These are phyloP conservation scores for Sanguinoderma infundibulare DNA, from an alignment of 1,284 basidiomycete genomes.

Conservation along the genomic window DNA sequence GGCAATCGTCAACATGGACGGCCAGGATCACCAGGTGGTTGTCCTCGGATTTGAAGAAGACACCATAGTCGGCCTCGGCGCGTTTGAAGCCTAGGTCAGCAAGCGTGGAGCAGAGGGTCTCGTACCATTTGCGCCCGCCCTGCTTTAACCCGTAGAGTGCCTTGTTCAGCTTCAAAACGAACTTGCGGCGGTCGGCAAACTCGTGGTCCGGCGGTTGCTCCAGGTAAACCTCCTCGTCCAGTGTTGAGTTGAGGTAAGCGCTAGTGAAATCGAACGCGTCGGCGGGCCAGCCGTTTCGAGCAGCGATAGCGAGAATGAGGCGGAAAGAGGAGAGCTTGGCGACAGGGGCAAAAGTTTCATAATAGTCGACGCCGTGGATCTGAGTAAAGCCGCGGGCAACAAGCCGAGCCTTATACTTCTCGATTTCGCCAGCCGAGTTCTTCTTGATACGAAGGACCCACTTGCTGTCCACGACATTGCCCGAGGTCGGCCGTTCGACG, in stretches of 20 bases:
- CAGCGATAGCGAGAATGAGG: constrained; percentile 35
- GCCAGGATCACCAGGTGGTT: constrained; percentile 23
- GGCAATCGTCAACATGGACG: constrained; percentile 38
- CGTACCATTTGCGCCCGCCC: constrained; percentile 26
- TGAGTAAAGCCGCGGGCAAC: constrained; percentile 48
- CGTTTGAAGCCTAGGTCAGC: constrained; percentile 23
- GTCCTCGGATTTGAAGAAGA: constrained; percentile 18
- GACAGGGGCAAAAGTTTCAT: constrained; percentile 38
- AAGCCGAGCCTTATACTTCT: constrained; percentile 38
- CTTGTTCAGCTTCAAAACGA: constrained; percentile 14
- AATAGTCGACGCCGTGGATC: constrained; percentile 42
- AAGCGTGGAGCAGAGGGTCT: constrained; percentile 12
- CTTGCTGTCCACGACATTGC: constrained; percentile 29
- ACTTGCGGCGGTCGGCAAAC: not conserved
- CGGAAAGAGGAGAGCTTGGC: constrained; percentile 33
- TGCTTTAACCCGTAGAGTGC: constrained; percentile 35
- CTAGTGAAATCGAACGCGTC: constrained; percentile 47
- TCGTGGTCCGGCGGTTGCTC: constrained; percentile 39
- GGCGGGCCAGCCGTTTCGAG: constrained; percentile 36
- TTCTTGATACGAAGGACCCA: too few relatives aligned
- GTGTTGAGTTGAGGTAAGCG: constrained; percentile 43
- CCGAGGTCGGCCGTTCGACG: constrained; percentile 26
- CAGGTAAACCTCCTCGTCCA: constrained; percentile 37
- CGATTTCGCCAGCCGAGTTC: too few relatives aligned
- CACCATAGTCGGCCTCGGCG: constrained; percentile 22